These are phyloP conservation scores for Kluyveromyces marxianus DNA, from an alignment of 1,139 yeast species.

Conservation along the genomic window DNA sequence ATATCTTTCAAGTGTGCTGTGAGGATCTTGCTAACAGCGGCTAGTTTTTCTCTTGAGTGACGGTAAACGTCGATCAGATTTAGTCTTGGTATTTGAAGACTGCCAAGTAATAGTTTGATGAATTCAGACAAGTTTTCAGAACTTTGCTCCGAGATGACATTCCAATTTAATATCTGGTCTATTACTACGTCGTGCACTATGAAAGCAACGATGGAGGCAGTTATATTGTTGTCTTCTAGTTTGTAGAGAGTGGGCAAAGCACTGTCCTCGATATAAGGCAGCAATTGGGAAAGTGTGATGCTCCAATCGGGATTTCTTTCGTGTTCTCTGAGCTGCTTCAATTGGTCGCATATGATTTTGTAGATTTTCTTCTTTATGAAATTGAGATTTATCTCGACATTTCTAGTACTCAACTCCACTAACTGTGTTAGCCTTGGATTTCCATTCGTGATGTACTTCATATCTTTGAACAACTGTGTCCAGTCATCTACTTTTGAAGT, in stretches of 20 bases:
- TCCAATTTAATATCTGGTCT: slow-evolving; percentile 22
- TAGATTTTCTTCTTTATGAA: slow-evolving; percentile 15
- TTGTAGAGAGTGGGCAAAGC: slow-evolving; percentile 11
- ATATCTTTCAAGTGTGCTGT: slow-evolving; percentile 58
- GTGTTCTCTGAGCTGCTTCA: slow-evolving; percentile 15
- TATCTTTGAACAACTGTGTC: slow-evolving; percentile 26
- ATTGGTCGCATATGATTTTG: slow-evolving; percentile 14
- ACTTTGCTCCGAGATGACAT: slow-evolving; percentile 27
- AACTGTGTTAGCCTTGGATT: slow-evolving; percentile 14
- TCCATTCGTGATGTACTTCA: slow-evolving; percentile 13
- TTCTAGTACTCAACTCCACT: slow-evolving; percentile 18
- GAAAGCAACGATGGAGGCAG: slow-evolving; percentile 15
- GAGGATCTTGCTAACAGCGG: slow-evolving; percentile 32
- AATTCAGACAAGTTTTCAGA: slow-evolving; percentile 27
- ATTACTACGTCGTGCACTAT: slow-evolving; percentile 20
- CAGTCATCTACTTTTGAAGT: slow-evolving; percentile 20
- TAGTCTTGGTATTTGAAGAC: slow-evolving; percentile 14
- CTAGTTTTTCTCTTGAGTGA: slow-evolving; percentile 25
- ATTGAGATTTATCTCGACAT: slow-evolving; percentile 15
- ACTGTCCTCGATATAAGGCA: slow-evolving; percentile 21
- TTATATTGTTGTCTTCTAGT: slow-evolving; percentile 12
- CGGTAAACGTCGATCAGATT: slow-evolving; percentile 13
- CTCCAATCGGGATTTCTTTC: slow-evolving; percentile 25
- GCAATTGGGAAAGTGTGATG: slow-evolving; percentile 14
- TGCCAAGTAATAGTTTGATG: slow-evolving; percentile 16